Conservation (phyloP, 176 grass and related monocot genomes). For the Elymus sibiricus region DNA sequence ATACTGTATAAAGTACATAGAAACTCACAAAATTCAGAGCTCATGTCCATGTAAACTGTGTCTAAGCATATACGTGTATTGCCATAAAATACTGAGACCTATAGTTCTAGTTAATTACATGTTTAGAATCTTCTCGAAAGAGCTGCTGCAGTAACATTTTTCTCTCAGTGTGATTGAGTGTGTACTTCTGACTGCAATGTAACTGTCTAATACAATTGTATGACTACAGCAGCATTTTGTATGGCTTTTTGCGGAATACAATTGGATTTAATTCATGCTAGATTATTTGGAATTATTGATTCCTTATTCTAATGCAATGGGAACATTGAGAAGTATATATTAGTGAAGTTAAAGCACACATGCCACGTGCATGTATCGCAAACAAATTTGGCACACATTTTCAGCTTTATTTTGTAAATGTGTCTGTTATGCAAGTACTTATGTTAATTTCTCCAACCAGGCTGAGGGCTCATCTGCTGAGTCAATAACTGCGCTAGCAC, state of each 20-base stretch:
- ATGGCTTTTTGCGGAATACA: neutral
- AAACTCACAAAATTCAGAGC: neutral
- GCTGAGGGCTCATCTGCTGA: slow-evolving; percentile 96
- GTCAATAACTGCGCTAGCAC: slow-evolving; percentile 84
- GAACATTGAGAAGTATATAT: neutral
- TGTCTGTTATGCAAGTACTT: neutral
- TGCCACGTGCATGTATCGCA: neutral
- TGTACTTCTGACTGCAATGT: neutral
- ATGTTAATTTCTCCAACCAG: slow-evolving; percentile 41
- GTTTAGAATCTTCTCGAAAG: neutral
- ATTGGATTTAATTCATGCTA: neutral
- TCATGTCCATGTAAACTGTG: neutral
- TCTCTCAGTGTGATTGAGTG: neutral
- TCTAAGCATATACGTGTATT: neutral
- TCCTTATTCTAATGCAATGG: neutral
- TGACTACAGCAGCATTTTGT: neutral
- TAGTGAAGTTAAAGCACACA: neutral
- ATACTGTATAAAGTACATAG: neutral
- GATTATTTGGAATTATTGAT: neutral
- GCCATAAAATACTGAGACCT: neutral
- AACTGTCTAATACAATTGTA: neutral
- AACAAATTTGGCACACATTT: neutral
- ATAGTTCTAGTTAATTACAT: neutral
- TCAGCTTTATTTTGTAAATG: neutral
- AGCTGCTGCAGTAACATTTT: neutral